Evolutionary conservation across 495 filamentous ascomycete genomes (phyloP).

Genomic region (Astrocystis sublimbata): DNA sequence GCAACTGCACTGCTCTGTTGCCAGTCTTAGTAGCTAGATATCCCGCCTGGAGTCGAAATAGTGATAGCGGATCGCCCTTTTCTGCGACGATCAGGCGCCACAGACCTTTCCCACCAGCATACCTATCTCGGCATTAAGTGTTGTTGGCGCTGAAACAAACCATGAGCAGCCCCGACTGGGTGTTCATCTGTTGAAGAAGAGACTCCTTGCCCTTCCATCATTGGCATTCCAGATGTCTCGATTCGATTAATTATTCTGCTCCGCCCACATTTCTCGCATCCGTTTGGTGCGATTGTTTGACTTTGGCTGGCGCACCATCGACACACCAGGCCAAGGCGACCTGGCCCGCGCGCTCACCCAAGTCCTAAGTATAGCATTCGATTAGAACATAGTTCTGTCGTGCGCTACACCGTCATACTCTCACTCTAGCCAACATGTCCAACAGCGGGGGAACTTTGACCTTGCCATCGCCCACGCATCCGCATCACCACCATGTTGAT

Average conservation of each 20-base stretch:
- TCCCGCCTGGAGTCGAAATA: slow-evolving; percentile 2
- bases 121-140: background rate
- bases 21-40: background rate
- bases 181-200: slow-evolving; percentile 33
- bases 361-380: slow-evolving; percentile 16
- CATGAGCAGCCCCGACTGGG: slow-evolving; percentile 11
- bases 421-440: slow-evolving; percentile 39
- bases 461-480: slow-evolving; percentile 71
- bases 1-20: background rate
- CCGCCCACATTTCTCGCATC: slow-evolving; percentile 28
- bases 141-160: slow-evolving; percentile 7
- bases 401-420: slow-evolving; percentile 5
- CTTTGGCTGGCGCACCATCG: slow-evolving; percentile 1
- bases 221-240: slow-evolving; percentile 33
- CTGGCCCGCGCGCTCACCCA: slow-evolving; percentile 1
- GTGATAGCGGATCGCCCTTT: slow-evolving; percentile 4
- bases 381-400: slow-evolving; percentile 9
- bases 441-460: slow-evolving; percentile 72
- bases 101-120: slow-evolving; percentile 2
- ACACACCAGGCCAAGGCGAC: slow-evolving; percentile 11
- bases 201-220: slow-evolving; percentile 31
- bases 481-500: slow-evolving; percentile 74
- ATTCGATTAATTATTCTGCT: slow-evolving; percentile 24
- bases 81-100: slow-evolving; percentile 8
- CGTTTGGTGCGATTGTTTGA: slow-evolving; percentile 13